Percentiles rank a stretch among this genome's conserved stretches.
Evolutionary conservation across 352 stramenopile genomes (phyloP).

Genomic region (Pythium myriotylum): DNA sequence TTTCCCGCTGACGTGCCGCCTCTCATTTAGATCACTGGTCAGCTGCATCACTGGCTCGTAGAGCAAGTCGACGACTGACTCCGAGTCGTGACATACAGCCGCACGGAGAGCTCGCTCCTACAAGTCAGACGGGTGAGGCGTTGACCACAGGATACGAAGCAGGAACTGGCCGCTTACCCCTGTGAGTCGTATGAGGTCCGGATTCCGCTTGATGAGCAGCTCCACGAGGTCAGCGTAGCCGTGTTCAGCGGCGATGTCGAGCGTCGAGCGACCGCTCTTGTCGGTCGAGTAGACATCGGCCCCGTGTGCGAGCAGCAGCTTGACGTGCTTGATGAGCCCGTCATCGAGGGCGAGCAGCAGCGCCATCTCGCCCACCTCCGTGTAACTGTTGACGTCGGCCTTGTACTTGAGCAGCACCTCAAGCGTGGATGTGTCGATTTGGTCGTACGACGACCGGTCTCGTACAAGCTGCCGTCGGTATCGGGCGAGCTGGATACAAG

Average conservation of each 20-base stretch:
- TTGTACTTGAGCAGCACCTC: constrained; percentile 38
- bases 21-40: background rate
- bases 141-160: background rate
- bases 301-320: constrained; percentile 41
- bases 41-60: constrained; percentile 14
- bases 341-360: constrained; percentile 43
- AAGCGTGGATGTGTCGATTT: constrained; percentile 47
- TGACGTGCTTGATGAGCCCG: constrained; percentile 49
- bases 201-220: constrained; percentile 26
- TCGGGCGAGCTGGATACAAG: constrained; percentile 30
- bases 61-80: constrained; percentile 16
- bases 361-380: constrained; percentile 39
- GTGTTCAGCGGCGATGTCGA: constrained; percentile 45
- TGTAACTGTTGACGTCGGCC: constrained; percentile 34
- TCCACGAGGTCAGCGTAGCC: constrained; percentile 45
- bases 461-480: constrained; percentile 34
- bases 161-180: constrained; percentile 10
- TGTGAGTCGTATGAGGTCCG: constrained; percentile 11
- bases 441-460: constrained; percentile 40
- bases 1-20: constrained; percentile 9
- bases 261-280: constrained; percentile 31
- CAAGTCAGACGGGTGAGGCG: background rate
- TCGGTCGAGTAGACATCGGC: constrained; percentile 35
- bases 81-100: constrained; percentile 19
- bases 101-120: constrained; percentile 23